phyloP scores from a whole-genome alignment of 2,329 filamentous ascomycete species.

The Cryphonectria radicalis region DNA sequence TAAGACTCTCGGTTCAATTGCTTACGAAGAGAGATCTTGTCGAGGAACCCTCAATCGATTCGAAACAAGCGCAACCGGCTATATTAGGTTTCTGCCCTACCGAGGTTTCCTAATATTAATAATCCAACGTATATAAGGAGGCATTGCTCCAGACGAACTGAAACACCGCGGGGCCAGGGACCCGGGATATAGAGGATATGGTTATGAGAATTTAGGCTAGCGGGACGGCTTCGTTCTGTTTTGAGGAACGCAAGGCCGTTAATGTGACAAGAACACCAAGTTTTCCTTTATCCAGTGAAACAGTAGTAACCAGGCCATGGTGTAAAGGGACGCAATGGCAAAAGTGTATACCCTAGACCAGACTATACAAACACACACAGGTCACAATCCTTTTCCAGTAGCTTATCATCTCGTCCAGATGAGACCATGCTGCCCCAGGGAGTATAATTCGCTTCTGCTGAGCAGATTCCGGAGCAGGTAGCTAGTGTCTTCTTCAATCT shows the following conservation, averaged over 20 bases:
- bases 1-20: not conserved
- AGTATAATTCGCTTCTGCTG: too few relatives aligned
- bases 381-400: too few relatives aligned
- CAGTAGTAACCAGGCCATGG: not conserved
- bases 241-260: not conserved
- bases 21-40: not conserved
- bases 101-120: not conserved
- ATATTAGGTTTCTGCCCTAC: not conserved
- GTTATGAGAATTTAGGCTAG: not conserved
- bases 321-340: not conserved
- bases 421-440: too few relatives aligned
- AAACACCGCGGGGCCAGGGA: not conserved
- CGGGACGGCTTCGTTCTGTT: not conserved
- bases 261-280: not conserved
- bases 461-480: too few relatives aligned
- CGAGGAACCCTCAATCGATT: not conserved
- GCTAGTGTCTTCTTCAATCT: too few relatives aligned
- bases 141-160: not conserved
- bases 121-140: not conserved
- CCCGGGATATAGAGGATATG: not conserved
- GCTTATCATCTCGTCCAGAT: too few relatives aligned
- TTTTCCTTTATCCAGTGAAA: not conserved
- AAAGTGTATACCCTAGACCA: not conserved
- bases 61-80: not conserved
- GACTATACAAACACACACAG: not conserved